Percentiles rank a stretch among this genome's conserved stretches.
These are phyloP conservation scores for Mortierella hygrophila DNA, from an alignment of 192 early-diverging fungal species.

Conservation along the genomic window DNA sequence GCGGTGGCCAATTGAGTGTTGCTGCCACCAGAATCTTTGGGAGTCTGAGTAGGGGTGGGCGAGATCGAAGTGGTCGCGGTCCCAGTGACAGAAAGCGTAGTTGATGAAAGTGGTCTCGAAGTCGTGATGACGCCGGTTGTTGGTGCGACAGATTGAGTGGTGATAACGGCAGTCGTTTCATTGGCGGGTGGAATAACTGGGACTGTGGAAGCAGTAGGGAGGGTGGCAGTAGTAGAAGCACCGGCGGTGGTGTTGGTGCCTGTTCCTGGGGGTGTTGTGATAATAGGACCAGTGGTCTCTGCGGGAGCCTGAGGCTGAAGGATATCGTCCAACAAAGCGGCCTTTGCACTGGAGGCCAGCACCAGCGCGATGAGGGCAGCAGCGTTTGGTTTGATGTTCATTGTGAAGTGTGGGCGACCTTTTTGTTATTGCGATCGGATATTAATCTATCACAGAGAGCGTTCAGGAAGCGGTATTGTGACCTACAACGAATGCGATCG, in stretches of 20 bases:
- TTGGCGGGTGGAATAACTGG: too few species aligned
- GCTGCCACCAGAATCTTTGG: not conserved
- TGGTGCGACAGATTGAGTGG: not conserved
- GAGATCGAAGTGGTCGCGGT: not conserved
- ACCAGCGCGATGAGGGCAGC: conserved; percentile 16
- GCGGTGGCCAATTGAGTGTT: conserved; percentile 14
- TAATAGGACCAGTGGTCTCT: too few species aligned
- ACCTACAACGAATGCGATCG: not conserved
- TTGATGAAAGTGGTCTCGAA: not conserved
- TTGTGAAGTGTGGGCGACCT: not conserved
- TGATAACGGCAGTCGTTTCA: too few species aligned
- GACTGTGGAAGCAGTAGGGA: too few species aligned
- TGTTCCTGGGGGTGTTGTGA: not conserved
- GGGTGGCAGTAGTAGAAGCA: not conserved
- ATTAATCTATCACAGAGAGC: not conserved
- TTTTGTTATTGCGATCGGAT: not conserved
- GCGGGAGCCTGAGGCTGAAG: not conserved
- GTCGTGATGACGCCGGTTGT: not conserved
- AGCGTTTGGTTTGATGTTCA: conserved; percentile 10
- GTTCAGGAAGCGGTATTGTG: not conserved
- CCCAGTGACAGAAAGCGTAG: not conserved
- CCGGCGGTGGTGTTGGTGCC: not conserved
- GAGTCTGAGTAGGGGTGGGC: not conserved
- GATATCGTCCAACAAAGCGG: not conserved
- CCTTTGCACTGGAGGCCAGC: conserved; percentile 11